Conservation (phyloP, 495 filamentous ascomycete genomes). For the Aspergillus hancockii region DNA sequence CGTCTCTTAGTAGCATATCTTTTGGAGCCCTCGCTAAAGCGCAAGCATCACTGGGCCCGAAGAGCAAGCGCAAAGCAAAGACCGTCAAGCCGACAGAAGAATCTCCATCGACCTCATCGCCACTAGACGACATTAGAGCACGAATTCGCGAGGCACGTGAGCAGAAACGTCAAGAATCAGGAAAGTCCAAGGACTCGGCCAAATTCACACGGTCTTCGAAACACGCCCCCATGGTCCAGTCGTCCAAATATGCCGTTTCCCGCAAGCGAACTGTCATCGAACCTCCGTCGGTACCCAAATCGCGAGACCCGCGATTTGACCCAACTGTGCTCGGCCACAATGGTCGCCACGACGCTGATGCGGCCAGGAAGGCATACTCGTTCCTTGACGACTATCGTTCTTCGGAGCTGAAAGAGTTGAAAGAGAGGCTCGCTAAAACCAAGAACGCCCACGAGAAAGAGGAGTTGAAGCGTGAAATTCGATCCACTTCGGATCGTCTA, state of each 20-base stretch:
- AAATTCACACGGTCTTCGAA: slow-evolving; percentile 66
- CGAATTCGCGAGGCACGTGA: slow-evolving; percentile 46
- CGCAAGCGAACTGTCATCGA: slow-evolving; percentile 74
- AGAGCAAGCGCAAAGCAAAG: slow-evolving; percentile 33
- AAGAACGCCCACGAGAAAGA: slow-evolving; percentile 64
- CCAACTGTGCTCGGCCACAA: slow-evolving; percentile 46
- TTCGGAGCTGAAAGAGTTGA: slow-evolving; percentile 73
- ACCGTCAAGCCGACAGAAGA: slow-evolving; percentile 15
- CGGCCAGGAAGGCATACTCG: slow-evolving; percentile 68
- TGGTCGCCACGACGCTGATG: slow-evolving; percentile 37
- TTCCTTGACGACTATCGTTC: slow-evolving; percentile 86
- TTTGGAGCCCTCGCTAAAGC: slow-evolving; percentile 89
- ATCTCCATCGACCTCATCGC: slow-evolving; percentile 22
- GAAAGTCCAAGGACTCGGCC: slow-evolving; percentile 36
- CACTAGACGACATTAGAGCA: slow-evolving; percentile 41
- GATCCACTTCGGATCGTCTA: slow-evolving; percentile 68
- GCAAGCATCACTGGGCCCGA: slow-evolving; percentile 62
- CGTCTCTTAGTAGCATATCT: slow-evolving; percentile 58
- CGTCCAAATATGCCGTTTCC: slow-evolving; percentile 79
- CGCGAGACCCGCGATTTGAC: slow-evolving; percentile 89
- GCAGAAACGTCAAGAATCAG: slow-evolving; percentile 35
- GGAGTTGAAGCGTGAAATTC: slow-evolving; percentile 63
- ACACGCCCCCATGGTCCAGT: slow-evolving; percentile 80
- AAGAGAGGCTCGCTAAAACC: slow-evolving; percentile 61
- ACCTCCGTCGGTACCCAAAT: slow-evolving; percentile 36